Percentiles rank a stretch among this genome's conserved stretches.
Conservation (phyloP, 169 alveolate genomes). For the Eimeria maxima region DNA sequence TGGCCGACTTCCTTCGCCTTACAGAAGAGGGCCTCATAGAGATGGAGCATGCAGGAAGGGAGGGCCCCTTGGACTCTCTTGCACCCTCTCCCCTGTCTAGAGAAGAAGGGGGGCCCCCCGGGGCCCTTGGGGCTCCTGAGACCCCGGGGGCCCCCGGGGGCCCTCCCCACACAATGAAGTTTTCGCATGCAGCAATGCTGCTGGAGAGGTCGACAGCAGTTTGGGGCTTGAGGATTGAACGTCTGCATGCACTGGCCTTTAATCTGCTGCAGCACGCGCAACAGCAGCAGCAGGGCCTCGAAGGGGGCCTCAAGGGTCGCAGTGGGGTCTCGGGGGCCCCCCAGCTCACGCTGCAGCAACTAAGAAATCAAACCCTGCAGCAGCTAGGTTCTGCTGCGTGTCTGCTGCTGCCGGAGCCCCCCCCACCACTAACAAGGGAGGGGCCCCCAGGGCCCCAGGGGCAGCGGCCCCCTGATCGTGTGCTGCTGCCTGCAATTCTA, state of each 20-base stretch:
- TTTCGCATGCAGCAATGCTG: conserved; percentile 67
- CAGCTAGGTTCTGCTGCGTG: conserved; percentile 42
- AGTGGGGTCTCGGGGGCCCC: conserved; percentile 5
- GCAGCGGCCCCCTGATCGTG: conserved; percentile 62
- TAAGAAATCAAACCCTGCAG: not conserved
- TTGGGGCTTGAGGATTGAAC: conserved; percentile 60
- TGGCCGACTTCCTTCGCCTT: conserved; percentile 45
- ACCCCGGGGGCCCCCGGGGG: conserved; percentile 1
- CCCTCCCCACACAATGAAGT: conserved; percentile 52
- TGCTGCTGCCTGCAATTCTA: conserved; percentile 35
- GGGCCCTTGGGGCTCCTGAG: not conserved
- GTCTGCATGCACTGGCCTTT: conserved; percentile 63
- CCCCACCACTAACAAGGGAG: not conserved
- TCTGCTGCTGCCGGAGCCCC: conserved; percentile 34
- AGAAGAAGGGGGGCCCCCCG: conserved; percentile 32
- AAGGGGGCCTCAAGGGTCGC: conserved; percentile 6
- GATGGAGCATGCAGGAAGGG: conserved; percentile 30
- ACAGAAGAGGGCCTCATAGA: conserved; percentile 67
- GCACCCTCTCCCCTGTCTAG: not conserved
- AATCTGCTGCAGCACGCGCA: conserved; percentile 38
- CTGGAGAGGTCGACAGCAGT: conserved; percentile 56
- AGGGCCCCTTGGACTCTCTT: conserved; percentile 28
- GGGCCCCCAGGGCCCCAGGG: conserved; percentile 53
- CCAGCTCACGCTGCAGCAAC: conserved; percentile 52
- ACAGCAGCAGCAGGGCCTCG: not conserved